Conservation (phyloP, 768 basidiomycete genomes). For the Leccinum longicurvipes region DNA sequence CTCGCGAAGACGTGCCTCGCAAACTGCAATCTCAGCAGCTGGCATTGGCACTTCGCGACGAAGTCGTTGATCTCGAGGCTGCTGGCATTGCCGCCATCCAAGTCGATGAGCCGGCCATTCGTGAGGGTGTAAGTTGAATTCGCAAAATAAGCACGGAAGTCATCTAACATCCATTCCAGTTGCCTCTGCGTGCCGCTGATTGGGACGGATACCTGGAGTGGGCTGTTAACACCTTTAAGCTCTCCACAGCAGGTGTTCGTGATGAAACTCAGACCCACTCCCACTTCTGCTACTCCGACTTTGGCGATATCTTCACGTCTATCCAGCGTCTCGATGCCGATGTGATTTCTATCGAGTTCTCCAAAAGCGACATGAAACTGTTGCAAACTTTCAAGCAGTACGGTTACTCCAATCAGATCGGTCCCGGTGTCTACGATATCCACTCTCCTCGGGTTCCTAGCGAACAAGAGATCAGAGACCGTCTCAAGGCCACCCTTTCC, state of each 20-base stretch:
- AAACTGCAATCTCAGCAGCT: constrained; percentile 98
- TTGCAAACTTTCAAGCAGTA: constrained; percentile 92
- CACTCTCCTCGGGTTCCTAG: constrained; percentile 98
- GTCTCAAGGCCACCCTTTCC: constrained; percentile 78
- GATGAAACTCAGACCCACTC: constrained; percentile 96
- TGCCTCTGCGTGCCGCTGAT: constrained; percentile 93
- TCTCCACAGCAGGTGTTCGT: constrained; percentile 92
- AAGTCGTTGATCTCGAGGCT: constrained; percentile 94
- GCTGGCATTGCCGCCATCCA: constrained; percentile 97
- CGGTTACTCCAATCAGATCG: constrained; percentile 96
- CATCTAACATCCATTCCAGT: constrained; percentile 36
- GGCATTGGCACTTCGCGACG: constrained; percentile 95
- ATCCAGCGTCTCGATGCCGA: constrained; percentile 97
- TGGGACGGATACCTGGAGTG: constrained; percentile 96
- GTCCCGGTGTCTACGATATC: constrained; percentile 98
- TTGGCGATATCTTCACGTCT: constrained; percentile 97
- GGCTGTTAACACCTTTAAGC: constrained; percentile 99
- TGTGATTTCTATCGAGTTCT: constrained; percentile 98
- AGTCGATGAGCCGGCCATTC: constrained; percentile 99
- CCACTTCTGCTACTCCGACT: constrained; percentile 99
- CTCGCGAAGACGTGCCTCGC: constrained; percentile 94
- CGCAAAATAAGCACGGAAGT: background rate
- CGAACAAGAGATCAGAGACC: constrained; percentile 91
- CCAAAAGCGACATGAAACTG: constrained; percentile 98
- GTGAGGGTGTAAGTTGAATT: constrained; percentile 78